Conservation (phyloP, 2,329 filamentous ascomycete genomes). For the Aureobasidium sp. region DNA sequence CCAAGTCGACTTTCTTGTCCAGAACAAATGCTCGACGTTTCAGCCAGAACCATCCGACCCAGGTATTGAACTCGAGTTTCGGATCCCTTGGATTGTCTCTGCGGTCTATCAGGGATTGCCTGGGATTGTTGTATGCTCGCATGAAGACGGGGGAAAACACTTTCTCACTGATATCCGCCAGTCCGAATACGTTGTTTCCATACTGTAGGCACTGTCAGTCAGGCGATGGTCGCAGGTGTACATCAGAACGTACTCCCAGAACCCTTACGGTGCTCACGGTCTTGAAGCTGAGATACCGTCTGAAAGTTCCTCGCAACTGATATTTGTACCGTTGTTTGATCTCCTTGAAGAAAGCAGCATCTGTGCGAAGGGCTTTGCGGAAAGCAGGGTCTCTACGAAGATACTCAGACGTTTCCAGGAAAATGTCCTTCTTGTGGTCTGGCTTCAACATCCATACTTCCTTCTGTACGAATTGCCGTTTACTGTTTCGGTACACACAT, state of each 20-base stretch:
- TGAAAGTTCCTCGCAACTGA: not conserved
- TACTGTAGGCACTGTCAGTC: not conserved
- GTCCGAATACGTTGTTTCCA: not conserved
- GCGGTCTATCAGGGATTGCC: not conserved
- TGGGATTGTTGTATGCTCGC: not conserved
- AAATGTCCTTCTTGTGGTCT: not conserved
- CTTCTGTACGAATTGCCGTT: not conserved
- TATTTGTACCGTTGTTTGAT: not conserved
- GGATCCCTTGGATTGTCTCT: not conserved
- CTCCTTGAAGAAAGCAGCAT: not conserved
- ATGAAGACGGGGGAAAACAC: constrained; percentile 6
- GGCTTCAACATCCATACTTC: not conserved
- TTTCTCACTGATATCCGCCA: not conserved
- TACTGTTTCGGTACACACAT: not conserved
- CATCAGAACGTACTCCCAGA: not conserved
- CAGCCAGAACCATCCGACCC: not conserved
- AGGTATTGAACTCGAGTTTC: not conserved
- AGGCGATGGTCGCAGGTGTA: too few relatives aligned
- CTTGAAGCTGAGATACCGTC: not conserved
- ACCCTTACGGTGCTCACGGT: constrained; percentile 2
- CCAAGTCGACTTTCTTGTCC: not conserved
- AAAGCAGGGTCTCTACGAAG: not conserved
- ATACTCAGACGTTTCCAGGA: not conserved
- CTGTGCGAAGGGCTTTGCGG: not conserved
- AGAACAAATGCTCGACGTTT: not conserved